Base-by-base conservation (phyloP, 2,329 filamentous ascomycete species). In the Cyphellophora europaea region DNA sequence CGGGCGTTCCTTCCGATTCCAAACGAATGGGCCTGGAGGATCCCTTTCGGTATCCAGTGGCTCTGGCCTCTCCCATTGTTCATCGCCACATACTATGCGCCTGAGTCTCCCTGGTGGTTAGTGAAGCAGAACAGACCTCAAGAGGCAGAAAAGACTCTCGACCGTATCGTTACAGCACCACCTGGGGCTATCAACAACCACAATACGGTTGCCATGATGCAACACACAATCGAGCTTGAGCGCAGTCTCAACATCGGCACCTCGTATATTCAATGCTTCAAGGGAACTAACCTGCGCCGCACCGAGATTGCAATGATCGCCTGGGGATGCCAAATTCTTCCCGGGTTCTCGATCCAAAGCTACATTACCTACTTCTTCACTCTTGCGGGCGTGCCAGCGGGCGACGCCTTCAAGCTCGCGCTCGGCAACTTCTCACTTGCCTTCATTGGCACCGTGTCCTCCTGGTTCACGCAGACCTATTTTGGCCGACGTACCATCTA, bases 251-350 rank as follows among this genome's bases (percentile, higher is more conserved):
- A 35, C 17, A 37, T 35, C 13, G 39, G 41, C 32, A 42, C 39
- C 3, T 77, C 69, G 34, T 93, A 91, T 56, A 58, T 73, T 48
- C 86, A 93, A 57, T 93, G 85, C 62, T 93, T 93, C 70, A 78
- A 72, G 54, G 85, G 85, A 5, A 72, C 74, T n/a, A 79, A 93
- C 53, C 65, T 79, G 28, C 79, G 86, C 39, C 76, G 86, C 21
- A 93, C 86, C 3, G 85, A 84, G 54, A 77, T 80, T 44, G 67
- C 74, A 18, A 74, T 71, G 38, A 75, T 77, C 51, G 73, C 76
- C 3, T 80, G 77, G 59, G 67, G 71, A 4, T 75, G 75, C 3
- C 77, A 81, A 48, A 76, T 77, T 11, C 58, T 80, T 2, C 72
- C 68, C 34, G 75, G 77, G 12, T 73, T 74, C 42, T 72, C 74